Evolutionary conservation across 352 stramenopile genomes (phyloP), one percentile per base, ranked within the genome.

Genomic region (Hyphochytrium catenoides): DNA sequence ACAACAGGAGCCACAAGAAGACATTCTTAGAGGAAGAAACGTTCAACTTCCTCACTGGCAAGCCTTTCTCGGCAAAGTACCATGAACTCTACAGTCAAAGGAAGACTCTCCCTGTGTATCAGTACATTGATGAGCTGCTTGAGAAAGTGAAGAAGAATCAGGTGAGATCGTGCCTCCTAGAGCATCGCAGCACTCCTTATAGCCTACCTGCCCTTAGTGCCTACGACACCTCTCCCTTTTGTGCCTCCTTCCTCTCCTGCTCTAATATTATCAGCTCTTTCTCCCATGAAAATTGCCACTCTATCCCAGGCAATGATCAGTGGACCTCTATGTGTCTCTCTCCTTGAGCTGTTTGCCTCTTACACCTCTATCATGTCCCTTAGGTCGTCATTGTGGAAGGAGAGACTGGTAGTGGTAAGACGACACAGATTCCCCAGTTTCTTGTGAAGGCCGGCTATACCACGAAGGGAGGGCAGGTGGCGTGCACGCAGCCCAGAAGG

Each of bases 381-480:
- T 12, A 77, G 40, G 83, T 96, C 17, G 69, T 98, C 24, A 86
- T 99, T 9, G 81, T 98, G 12, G 91, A 96, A 46, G 92, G 90
- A 48, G 89, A 99, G 55, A 99, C 91, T 5, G 92, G 92, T 25
- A 86, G 57, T 38, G 88, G 87, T 38, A 98, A 98, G 56, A 96
- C 78, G 8, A 94, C 82, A 31, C 76, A 94, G 57, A 88, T 91
- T 53, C 83, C 87, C 37, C 86, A 96, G 55, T 94, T 94, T 51
- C 55, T 95, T 27, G 53, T 87, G 20, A 57, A 87, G 39, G 58
- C 58, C 3, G 72, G 59, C 31, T 65, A 73, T 23, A 50, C 57
- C n/a, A 40, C 34, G 11, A 62, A 48, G 11, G 55, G 57, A 54
- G 61, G 62, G 35, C 74, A 81, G 62, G 61, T 96, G 40, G 81